Percentiles rank a stretch among this genome's conserved stretches.
Conservation (phyloP, 139 green algal genomes). For the Chlorella sorokiniana region DNA sequence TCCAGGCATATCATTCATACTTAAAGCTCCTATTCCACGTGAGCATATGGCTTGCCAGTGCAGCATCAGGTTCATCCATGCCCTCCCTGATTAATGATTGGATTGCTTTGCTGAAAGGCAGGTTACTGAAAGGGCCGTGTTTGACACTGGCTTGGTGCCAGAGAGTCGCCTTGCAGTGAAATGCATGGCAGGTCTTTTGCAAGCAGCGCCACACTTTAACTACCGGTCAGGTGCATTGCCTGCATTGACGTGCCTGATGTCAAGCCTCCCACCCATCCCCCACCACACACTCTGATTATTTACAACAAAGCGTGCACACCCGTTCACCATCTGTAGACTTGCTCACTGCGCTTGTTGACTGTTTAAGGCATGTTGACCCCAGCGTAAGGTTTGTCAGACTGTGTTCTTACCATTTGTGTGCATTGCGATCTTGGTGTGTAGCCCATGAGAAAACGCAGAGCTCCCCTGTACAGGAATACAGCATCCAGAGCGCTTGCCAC, state of each 20-base stretch:
- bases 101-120: background rate
- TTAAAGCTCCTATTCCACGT: background rate
- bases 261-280: no score
- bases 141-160: background rate
- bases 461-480: background rate
- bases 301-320: no score
- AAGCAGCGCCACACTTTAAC: background rate
- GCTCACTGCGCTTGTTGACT: no score
- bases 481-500: background rate
- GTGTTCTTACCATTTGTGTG: no score
- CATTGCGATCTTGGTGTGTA: no score
- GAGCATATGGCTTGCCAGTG: background rate
- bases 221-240: background rate
- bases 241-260: no score
- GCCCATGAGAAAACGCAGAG: no score
- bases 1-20: background rate
- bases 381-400: no score
- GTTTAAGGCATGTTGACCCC: no score
- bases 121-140: background rate
- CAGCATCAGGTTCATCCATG: background rate
- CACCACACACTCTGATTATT: no score
- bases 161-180: background rate
- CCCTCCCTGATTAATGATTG: background rate
- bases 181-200: background rate
- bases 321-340: no score